These are phyloP conservation scores for Debaryomyces singareniensis DNA, from an alignment of 1,139 yeast species.

Conservation along the genomic window DNA sequence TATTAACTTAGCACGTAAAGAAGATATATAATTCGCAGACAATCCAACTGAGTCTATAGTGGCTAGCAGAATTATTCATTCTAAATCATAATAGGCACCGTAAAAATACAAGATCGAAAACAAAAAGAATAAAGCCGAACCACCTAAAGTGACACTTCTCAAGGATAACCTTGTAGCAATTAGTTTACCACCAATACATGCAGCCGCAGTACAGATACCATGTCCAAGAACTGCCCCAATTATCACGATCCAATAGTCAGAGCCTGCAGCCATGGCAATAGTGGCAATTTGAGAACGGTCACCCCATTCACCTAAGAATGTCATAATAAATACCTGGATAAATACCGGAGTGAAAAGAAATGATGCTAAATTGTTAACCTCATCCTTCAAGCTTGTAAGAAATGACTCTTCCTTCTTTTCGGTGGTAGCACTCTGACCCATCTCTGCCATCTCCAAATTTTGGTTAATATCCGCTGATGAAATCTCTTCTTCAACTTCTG, in stretches of 20 bases:
- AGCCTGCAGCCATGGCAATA: constrained; percentile 97
- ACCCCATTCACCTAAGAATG: constrained; percentile 98
- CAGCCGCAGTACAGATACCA: constrained; percentile 81
- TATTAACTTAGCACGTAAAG: background rate
- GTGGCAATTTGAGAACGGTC: constrained; percentile 98
- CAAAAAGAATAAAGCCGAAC: constrained; percentile 77
- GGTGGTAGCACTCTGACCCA: constrained; percentile 29
- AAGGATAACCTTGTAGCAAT: constrained; percentile 85
- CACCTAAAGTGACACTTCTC: constrained; percentile 89
- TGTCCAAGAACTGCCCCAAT: constrained; percentile 90
- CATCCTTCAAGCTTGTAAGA: constrained; percentile 22
- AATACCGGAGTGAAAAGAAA: constrained; percentile 79
- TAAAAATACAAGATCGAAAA: constrained; percentile 78
- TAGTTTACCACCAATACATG: constrained; percentile 90
- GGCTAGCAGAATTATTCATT: background rate
- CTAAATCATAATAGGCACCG: constrained; percentile 42
- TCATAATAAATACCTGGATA: constrained; percentile 94
- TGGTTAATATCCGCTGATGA: constrained; percentile 54
- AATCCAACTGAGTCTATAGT: background rate
- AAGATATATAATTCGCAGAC: background rate
- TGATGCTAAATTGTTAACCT: constrained; percentile 47
- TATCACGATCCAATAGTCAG: constrained; percentile 85
- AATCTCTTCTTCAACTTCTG: constrained; percentile 94
- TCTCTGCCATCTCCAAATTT: constrained; percentile 50
- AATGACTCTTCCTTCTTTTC: constrained; percentile 11